A percentile compares a stretch with the other conserved stretches of the same genome.
These are phyloP conservation scores for Hsuehochloa calcarea DNA, from an alignment of 176 grass and related monocot species.

Conservation along the genomic window DNA sequence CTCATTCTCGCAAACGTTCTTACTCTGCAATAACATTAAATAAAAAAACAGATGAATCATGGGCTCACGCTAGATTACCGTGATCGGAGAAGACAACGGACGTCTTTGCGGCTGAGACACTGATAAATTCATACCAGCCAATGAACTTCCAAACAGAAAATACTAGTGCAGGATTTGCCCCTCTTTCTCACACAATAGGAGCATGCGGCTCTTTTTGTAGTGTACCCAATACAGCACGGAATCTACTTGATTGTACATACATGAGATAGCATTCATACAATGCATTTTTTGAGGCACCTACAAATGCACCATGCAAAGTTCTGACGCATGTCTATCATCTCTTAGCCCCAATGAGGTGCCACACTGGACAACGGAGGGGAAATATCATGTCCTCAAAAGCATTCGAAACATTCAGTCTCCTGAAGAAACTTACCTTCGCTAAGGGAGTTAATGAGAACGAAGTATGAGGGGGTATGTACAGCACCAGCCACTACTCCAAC, in stretches of 20 bases:
- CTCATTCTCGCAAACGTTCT: background rate
- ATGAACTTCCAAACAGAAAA: background rate
- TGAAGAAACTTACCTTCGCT: slow-evolving; percentile 21
- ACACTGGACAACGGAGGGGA: background rate
- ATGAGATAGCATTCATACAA: background rate
- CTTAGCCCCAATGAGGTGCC: background rate
- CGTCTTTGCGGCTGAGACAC: background rate
- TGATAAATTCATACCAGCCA: background rate
- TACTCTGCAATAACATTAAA: background rate
- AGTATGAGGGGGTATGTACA: slow-evolving; percentile 94
- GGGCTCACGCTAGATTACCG: background rate
- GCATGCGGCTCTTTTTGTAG: background rate
- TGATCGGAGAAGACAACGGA: background rate
- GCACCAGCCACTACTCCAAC: slow-evolving; percentile 91
- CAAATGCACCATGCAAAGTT: background rate
- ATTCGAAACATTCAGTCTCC: background rate
- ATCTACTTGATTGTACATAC: too few species aligned
- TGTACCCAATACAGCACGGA: background rate
- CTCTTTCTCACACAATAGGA: background rate
- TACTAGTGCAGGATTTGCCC: background rate
- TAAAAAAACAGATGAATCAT: too few species aligned
- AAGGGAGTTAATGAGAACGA: slow-evolving; percentile 47
- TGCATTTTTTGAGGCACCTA: background rate
- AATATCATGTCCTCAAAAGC: background rate
- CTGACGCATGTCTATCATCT: background rate